Percentiles rank a stretch among this genome's conserved stretches.
Evolutionary conservation across 805 yeast genomes (phyloP).

Genomic region (Yarrowia sp.): DNA sequence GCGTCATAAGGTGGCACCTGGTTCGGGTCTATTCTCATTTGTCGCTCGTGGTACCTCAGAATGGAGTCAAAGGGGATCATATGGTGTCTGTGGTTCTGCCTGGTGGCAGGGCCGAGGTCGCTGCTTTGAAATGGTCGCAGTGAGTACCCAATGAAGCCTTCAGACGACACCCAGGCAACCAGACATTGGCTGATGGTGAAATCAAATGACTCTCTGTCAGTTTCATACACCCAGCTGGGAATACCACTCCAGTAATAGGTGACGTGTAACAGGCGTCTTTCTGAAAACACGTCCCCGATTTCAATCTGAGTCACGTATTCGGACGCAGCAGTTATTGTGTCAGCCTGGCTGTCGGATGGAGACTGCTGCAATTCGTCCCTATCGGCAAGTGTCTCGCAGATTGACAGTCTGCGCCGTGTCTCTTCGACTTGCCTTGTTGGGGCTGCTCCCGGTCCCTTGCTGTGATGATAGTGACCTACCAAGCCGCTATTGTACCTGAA

Average conservation of each 20-base stretch:
- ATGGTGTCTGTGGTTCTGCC: constrained; percentile 4
- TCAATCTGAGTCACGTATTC: constrained; percentile 22
- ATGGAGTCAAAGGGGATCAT: constrained; percentile 1
- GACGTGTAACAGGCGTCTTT: constrained; percentile 30
- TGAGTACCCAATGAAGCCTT: constrained; percentile 21
- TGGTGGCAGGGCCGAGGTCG: neutral
- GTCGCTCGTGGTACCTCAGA: constrained; percentile 3
- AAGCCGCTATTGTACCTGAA: constrained; percentile 25
- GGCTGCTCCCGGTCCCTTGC: constrained; percentile 13
- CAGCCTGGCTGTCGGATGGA: neutral
- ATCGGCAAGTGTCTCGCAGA: constrained; percentile 5
- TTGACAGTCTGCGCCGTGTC: constrained; percentile 4
- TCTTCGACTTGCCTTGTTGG: neutral
- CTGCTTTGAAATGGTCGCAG: constrained; percentile 1
- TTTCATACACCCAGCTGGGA: constrained; percentile 39
- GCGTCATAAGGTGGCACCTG: neutral
- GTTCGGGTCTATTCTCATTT: neutral
- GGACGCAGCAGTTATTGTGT: neutral
- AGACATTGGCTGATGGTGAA: constrained; percentile 38
- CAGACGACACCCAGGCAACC: constrained; percentile 40
- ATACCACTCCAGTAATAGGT: constrained; percentile 34
- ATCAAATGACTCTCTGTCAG: constrained; percentile 39
- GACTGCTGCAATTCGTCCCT: neutral
- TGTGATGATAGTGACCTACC: constrained; percentile 40
- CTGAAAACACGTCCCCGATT: constrained; percentile 12